These are phyloP conservation scores for Brassica cretica DNA, from an alignment of 345 rosid species.

Conservation along the genomic window DNA sequence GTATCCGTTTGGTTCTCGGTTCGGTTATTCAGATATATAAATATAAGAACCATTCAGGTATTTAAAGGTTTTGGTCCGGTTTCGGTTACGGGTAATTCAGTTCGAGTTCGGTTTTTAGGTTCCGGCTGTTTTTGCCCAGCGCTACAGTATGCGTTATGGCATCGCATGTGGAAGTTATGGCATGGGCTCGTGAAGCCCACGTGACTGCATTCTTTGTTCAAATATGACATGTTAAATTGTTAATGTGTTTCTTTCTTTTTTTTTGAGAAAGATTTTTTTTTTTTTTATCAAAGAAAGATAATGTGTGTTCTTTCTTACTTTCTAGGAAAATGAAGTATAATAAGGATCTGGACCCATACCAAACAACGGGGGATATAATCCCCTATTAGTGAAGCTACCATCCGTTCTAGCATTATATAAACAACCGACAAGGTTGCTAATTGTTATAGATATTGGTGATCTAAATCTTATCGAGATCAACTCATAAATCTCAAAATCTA, in stretches of 20 bases:
- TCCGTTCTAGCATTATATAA: not conserved
- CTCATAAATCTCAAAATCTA: slow-evolving; percentile 21
- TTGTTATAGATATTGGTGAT: slow-evolving; percentile 21
- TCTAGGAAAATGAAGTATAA: not conserved
- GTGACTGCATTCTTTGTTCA: slow-evolving; percentile 8
- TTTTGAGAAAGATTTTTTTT: too few species aligned
- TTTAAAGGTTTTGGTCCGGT: too few species aligned
- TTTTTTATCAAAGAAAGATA: too few species aligned
- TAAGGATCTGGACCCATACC: slow-evolving; percentile 2
- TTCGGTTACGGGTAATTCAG: too few species aligned
- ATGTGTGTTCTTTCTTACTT: not conserved
- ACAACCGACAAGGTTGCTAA: slow-evolving; percentile 31
- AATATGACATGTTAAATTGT: too few species aligned
- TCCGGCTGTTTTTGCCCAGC: too few species aligned
- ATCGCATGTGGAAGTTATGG: slow-evolving; percentile 27
- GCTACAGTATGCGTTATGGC: not conserved
- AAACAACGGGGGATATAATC: slow-evolving; percentile 4
- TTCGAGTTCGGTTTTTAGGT: too few species aligned
- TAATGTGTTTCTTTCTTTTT: too few species aligned
- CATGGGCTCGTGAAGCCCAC: slow-evolving; percentile 14
- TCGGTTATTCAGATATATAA: too few species aligned
- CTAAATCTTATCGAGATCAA: slow-evolving; percentile 24
- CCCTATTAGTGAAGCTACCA: not conserved
- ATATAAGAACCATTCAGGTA: too few species aligned
- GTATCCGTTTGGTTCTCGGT: too few species aligned